Percentiles rank a stretch among this genome's conserved stretches.
These are phyloP conservation scores for Phytopythium oedochilum DNA, from an alignment of 352 stramenopile genomes.

Conservation along the genomic window DNA sequence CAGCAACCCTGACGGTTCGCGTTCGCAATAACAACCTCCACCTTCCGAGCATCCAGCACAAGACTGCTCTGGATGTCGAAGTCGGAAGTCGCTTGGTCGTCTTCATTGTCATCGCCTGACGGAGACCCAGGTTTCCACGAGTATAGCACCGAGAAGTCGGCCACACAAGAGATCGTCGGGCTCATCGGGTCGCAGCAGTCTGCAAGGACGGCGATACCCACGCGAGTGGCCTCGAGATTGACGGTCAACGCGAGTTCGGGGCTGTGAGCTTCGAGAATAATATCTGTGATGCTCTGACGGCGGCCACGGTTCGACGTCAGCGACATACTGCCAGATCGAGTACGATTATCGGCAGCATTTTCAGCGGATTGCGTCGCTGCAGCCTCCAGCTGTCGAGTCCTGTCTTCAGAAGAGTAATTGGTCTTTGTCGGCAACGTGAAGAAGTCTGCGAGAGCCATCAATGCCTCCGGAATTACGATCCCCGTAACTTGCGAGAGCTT, in stretches of 20 bases:
- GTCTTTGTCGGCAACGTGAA: conserved; percentile 37
- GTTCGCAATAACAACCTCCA: conserved; percentile 63
- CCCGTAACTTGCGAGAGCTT: conserved; percentile 41
- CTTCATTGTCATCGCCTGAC: conserved; percentile 2
- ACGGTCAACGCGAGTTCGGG: conserved; percentile 47
- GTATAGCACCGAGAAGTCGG: conserved; percentile 54
- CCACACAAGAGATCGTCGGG: conserved; percentile 43
- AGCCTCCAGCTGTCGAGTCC: background rate
- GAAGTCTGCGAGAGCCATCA: conserved; percentile 46
- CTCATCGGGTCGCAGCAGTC: conserved; percentile 33
- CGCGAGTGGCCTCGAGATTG: conserved; percentile 32
- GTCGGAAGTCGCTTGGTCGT: conserved; percentile 17
- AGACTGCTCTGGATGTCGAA: conserved; percentile 74
- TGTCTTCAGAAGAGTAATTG: background rate
- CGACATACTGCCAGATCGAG: background rate
- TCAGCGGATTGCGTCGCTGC: background rate
- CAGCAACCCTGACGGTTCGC: conserved; percentile 63
- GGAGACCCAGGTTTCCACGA: conserved; percentile 36
- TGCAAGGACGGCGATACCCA: conserved; percentile 52
- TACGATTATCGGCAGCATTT: background rate
- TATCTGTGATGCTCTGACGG: conserved; percentile 48
- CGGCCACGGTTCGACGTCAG: conserved; percentile 6
- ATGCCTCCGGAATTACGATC: conserved; percentile 41
- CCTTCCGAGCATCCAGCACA: conserved; percentile 45
- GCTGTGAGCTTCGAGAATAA: conserved; percentile 35